phyloP scores from a whole-genome alignment of 2,329 filamentous ascomycete genomes.

The Colletotrichum shisoi region DNA sequence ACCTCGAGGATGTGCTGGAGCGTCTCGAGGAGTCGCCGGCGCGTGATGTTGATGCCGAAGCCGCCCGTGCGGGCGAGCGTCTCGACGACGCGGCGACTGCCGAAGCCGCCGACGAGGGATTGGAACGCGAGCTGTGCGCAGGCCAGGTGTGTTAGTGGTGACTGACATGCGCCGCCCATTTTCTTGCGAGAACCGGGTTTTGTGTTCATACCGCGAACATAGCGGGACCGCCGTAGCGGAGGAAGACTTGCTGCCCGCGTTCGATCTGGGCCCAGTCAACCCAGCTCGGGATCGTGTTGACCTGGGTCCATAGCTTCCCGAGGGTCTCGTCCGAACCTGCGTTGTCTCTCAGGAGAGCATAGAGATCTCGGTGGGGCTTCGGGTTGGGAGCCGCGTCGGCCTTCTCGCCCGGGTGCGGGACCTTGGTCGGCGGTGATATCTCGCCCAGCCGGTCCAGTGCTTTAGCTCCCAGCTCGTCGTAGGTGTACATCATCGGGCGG shows the following conservation, averaged over 20 bases:
- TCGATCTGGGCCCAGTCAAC: conserved; percentile 80
- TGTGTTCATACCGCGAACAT: conserved; percentile 60
- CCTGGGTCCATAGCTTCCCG: conserved; percentile 72
- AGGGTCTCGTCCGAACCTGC: conserved; percentile 63
- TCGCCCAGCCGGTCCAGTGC: conserved; percentile 70
- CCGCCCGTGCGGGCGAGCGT: conserved; percentile 77
- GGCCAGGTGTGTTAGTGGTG: conserved; percentile 8
- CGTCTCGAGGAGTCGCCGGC: conserved; percentile 71
- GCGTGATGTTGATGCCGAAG: conserved; percentile 72
- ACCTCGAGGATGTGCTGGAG: conserved; percentile 79
- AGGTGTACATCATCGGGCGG: conserved; percentile 68
- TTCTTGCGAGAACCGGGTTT: too few species aligned
- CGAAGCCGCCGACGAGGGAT: conserved; percentile 74
- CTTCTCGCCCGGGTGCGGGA: conserved; percentile 48
- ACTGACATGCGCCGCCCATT: conserved; percentile 29
- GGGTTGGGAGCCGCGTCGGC: conserved; percentile 44
- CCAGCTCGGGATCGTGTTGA: conserved; percentile 74
- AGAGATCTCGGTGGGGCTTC: conserved; percentile 64
- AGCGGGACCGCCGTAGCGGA: conserved; percentile 74
- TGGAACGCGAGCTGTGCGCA: conserved; percentile 64
- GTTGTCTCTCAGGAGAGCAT: conserved; percentile 67
- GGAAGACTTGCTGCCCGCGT: conserved; percentile 79
- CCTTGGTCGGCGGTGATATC: conserved; percentile 58
- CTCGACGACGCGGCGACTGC: conserved; percentile 75
- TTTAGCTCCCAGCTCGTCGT: conserved; percentile 73